These are phyloP conservation scores for Ogataea pignaliae DNA, from an alignment of 805 yeast species.

Conservation along the genomic window DNA sequence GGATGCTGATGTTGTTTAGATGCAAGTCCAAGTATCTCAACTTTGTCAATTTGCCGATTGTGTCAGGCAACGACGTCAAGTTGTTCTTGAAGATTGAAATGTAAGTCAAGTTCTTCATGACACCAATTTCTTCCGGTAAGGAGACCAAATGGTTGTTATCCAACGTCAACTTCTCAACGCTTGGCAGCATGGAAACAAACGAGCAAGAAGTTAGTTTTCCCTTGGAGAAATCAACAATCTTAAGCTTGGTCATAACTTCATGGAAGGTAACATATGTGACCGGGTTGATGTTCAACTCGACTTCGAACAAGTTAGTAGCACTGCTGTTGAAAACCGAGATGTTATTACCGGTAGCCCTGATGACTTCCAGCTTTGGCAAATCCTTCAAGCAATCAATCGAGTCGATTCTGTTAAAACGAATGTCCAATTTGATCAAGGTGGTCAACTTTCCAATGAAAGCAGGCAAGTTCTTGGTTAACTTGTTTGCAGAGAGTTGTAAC, in stretches of 20 bases:
- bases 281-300: constrained; percentile 80
- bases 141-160: constrained; percentile 79
- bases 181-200: constrained; percentile 56
- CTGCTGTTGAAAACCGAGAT: constrained; percentile 65
- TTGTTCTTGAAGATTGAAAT: constrained; percentile 74
- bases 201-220: constrained; percentile 80
- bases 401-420: constrained; percentile 62
- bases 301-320: constrained; percentile 57
- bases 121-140: constrained; percentile 65
- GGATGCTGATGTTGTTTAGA: constrained; percentile 68
- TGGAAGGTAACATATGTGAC: constrained; percentile 63
- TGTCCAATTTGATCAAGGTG: constrained; percentile 65
- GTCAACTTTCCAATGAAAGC: constrained; percentile 46
- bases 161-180: constrained; percentile 66
- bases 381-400: constrained; percentile 53
- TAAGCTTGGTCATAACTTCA: constrained; percentile 50
- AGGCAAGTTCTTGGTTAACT: constrained; percentile 50
- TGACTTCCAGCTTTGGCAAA: constrained; percentile 62
- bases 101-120: constrained; percentile 53
- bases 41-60: constrained; percentile 54
- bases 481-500: constrained; percentile 72
- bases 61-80: constrained; percentile 62
- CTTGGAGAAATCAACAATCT: constrained; percentile 70
- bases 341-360: constrained; percentile 69
- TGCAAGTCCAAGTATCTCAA: constrained; percentile 74